Percentiles rank a stretch among this genome's conserved stretches.
These are phyloP conservation scores for Scheffersomyces insectosa DNA, from an alignment of 1,139 yeast genomes.

Conservation along the genomic window DNA sequence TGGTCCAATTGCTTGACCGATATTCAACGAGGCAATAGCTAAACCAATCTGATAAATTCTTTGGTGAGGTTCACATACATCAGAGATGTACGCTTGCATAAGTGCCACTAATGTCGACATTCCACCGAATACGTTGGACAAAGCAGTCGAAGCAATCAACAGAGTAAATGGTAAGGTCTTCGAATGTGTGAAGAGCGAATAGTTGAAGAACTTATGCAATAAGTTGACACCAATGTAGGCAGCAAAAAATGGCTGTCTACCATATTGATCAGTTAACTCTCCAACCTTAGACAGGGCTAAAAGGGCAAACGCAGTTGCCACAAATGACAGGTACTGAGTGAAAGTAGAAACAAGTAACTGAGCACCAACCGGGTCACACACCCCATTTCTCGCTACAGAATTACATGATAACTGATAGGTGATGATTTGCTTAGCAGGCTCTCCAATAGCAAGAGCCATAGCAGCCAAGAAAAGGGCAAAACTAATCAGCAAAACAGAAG, in stretches of 20 bases:
- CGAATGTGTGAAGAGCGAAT: slow-evolving; percentile 3
- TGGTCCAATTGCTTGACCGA: slow-evolving; percentile 11
- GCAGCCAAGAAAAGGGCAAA: neutral
- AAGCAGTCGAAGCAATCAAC: slow-evolving; percentile 2
- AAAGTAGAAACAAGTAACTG: slow-evolving; percentile 3
- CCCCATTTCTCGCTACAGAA: slow-evolving; percentile 1
- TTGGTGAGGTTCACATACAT: slow-evolving; percentile 8
- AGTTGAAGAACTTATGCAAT: slow-evolving; percentile 1
- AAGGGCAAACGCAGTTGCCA: slow-evolving; percentile 2
- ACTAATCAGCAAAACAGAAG: slow-evolving; percentile 2
- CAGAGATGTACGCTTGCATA: slow-evolving; percentile 9
- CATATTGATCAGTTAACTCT: slow-evolving; percentile 9
- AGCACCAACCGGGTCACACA: slow-evolving; percentile 2
- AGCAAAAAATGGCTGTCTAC: slow-evolving; percentile 8
- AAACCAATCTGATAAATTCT: slow-evolving; percentile 9
- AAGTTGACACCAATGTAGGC: slow-evolving; percentile 3
- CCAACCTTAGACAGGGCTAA: slow-evolving; percentile 10
- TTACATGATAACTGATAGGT: slow-evolving; percentile 4
- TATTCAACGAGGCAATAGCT: slow-evolving; percentile 6
- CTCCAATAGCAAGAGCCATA: neutral
- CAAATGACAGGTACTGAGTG: neutral
- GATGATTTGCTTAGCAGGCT: neutral
- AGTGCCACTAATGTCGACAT: slow-evolving; percentile 5
- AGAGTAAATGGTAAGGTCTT: slow-evolving; percentile 5
- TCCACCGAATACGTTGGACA: slow-evolving; percentile 10